Evolutionary conservation across 164 flowering plant genomes (phyloP).

Genomic region (Chimonanthus salicifolius): DNA sequence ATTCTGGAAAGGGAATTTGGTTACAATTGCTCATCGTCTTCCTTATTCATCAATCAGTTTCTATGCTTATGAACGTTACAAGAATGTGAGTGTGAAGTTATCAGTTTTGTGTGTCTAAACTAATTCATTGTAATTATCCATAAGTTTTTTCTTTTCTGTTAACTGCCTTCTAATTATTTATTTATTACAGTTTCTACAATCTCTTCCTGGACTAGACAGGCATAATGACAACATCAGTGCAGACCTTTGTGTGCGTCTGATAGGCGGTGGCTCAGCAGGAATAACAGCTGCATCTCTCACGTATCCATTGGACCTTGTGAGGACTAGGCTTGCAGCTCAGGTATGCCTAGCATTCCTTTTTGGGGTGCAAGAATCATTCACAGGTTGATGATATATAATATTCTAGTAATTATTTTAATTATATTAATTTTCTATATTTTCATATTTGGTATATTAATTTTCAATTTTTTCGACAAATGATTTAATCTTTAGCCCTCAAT

Average conservation of each 20-base stretch:
- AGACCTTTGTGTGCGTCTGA: constrained; percentile 47
- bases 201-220: constrained; percentile 40
- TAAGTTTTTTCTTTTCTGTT: background rate
- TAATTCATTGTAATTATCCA: background rate
- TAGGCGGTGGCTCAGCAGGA: constrained; percentile 82
- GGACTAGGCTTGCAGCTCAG: constrained; percentile 91
- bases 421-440: too few species aligned
- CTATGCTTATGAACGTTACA: constrained; percentile 72
- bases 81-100: constrained; percentile 38
- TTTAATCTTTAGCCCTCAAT: background rate
- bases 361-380: too few species aligned
- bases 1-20: constrained; percentile 87
- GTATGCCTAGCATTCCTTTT: constrained; percentile 24
- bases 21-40: constrained; percentile 80
- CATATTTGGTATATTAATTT: background rate
- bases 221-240: constrained; percentile 31
- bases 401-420: too few species aligned
- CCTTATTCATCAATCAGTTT: constrained; percentile 81
- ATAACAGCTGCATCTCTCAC: constrained; percentile 76
- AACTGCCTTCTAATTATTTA: background rate
- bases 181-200: constrained; percentile 46
- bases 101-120: constrained; percentile 2
- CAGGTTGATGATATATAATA: too few species aligned
- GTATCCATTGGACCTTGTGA: constrained; percentile 81
- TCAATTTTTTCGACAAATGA: too few species aligned